Evolutionary conservation across 2,329 filamentous ascomycete species (phyloP), one percentile per base, ranked within the genome.

Genomic region (Fusarium xyrophilum): DNA sequence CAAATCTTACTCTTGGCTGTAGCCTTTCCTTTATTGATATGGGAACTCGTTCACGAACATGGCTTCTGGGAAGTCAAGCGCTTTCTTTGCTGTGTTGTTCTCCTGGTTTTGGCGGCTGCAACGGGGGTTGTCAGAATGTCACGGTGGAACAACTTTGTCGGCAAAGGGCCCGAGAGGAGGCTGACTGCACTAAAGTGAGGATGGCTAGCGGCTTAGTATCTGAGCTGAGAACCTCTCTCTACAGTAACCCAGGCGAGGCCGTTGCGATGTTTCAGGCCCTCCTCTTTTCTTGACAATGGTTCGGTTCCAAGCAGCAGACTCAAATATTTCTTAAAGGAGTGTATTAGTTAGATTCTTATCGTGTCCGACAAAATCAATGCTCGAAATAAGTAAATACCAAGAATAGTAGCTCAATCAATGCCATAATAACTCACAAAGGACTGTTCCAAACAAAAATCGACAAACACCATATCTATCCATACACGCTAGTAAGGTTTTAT

Each of bases 261-360:
- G 21, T 46, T 15, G 11, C 43, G 5, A 25, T 25, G 23, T 25
- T 17, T 19, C 5, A 47, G 11, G 14, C 11, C 44, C n/a, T 47
- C 14, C 9, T 47, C n/a, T 23, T 32, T 7, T 23, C 46, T 23
- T 5, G 4, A 11, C 12, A 50, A 27, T 19, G 17, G 4, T 19
- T 50, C 30, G 15, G 23, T 25, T 25, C 23, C 1, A 8, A 14
- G 5, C 10, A 43, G 21, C 3, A 25, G 14, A 14, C 7, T 27
- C 7, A 7, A 15, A 1, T 42, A 25, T 28, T 63, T 52, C 30
- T 47, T 14, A 39, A 65, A 66, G 50, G 63, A 66, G 44, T 66
- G 63, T 66, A 66, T 66, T 66, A 66, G 56, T 66, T 66, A 52
- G 63, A 62, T 57, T 56, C 62, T 66, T 28, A 66, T 62, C 56